Base-by-base conservation (phyloP, 1,139 yeast species). In the Yamadazyma mexicana region DNA sequence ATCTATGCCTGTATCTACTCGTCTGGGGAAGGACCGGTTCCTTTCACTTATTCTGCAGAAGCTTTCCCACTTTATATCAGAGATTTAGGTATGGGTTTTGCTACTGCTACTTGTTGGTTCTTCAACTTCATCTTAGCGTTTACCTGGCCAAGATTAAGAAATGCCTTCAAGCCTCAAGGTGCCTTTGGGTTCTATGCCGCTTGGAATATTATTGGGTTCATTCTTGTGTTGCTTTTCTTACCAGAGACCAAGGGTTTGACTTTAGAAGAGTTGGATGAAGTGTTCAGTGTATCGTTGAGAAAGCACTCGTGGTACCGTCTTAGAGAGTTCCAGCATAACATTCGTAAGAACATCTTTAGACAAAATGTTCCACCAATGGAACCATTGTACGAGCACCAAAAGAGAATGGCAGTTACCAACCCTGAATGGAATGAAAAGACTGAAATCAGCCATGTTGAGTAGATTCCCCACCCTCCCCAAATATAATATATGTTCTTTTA, bases 111-210 rank as follows among this genome's bases (percentile, higher is more conserved):
- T 14, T 75, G 88, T 60, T 87, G 95, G 94, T 84, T 86, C 57
- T 86, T 87, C 72, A 85, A 86, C 59, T 86, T 87, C 49, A 69
- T 87, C 35, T 73, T 88, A 44, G 86, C 95, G 9, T 74, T 87
- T 46, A 83, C 95, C 1, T 87, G 94, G 92, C 95, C 95, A 27
- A 69, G 87, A 31, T 63, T 88, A 56, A 64, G 77, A 46, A 74
- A 65, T 37, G 81, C 86, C 0, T 81, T 87, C 64, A 79, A 78
- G 39, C 76, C 88, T 2, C 86, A 83, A 46, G 96, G 96, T 58
- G 95, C 95, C 2, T 88, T 88, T 60, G 88, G 92, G 10, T 87
- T 83, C 75, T 87, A 87, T 55, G 96, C 95, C 1, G 96, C 85
- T 10, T 86, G 95, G 92, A 87, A 87, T 58, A 55, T 84, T 38